Percentiles rank a stretch among this genome's conserved stretches.
Conservation (phyloP, 2,329 filamentous ascomycete genomes). For the Ophiocordyceps australis region DNA sequence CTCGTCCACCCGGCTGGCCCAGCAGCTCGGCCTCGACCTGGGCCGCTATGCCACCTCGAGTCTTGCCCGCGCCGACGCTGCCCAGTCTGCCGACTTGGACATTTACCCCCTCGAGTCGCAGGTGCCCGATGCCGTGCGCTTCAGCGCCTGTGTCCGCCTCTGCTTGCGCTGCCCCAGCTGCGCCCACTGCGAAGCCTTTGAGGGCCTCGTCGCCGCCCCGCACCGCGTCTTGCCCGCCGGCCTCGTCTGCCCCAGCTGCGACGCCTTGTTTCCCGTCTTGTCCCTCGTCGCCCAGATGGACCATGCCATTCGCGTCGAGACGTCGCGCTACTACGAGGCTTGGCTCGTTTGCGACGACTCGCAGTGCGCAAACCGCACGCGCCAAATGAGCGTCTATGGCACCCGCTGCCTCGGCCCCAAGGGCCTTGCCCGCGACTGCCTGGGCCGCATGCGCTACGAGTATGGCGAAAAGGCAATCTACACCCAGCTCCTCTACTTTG, state of each 20-base stretch:
- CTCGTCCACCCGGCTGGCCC: conserved; percentile 73
- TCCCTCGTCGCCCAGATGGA: conserved; percentile 78
- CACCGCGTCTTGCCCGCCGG: conserved; percentile 54
- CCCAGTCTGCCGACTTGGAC: conserved; percentile 43
- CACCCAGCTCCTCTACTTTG: conserved; percentile 84
- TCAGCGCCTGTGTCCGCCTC: conserved; percentile 62
- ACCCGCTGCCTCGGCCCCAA: conserved; percentile 75
- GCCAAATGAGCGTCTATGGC: conserved; percentile 87
- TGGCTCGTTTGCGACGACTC: conserved; percentile 85
- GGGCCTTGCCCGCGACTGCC: conserved; percentile 68
- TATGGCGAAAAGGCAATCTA: conserved; percentile 79
- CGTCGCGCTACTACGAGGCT: conserved; percentile 76
- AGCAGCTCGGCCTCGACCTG: conserved; percentile 83
- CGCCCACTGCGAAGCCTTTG: conserved; percentile 53
- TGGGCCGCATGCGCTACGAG: conserved; percentile 78
- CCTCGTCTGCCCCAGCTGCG: conserved; percentile 55
- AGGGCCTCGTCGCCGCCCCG: conserved; percentile 46
- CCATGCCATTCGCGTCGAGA: conserved; percentile 59
- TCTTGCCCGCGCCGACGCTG: conserved; percentile 26
- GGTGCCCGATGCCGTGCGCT: conserved; percentile 80
- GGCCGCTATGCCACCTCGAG: conserved; percentile 54
- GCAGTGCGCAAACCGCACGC: conserved; percentile 69
- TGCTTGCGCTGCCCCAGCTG: conserved; percentile 67
- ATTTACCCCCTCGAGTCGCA: conserved; percentile 89
- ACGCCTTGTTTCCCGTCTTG: conserved; percentile 45